Base-by-base conservation (phyloP, 352 stramenopile species). In the Phytopythium mirpurense region DNA sequence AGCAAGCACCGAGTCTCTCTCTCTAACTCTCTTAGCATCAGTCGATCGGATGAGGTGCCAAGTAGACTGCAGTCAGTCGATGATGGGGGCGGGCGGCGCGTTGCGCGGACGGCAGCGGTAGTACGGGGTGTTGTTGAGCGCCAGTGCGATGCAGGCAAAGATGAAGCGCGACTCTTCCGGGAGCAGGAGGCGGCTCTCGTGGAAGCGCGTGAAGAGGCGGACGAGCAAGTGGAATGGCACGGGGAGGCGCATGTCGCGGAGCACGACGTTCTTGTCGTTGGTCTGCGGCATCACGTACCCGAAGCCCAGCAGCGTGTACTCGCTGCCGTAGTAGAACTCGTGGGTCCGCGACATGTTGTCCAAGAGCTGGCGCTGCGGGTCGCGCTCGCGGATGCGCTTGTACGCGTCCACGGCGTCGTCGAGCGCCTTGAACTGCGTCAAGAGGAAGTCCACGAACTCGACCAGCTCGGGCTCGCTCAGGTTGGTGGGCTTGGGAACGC, bases 151-250 rank as follows among this genome's bases (percentile, higher is more conserved):
- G 18, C 78, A 88, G 8, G 70, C 45, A 10, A 80, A 15, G 21
- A 88, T 54, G n/a, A 78, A 68, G 15, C 63, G 52, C 15, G 72
- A 79, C 46, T 90, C 78, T 36, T 70, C 47, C 24, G 61, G 63
- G 10, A 85, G 58, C 40, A 90, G 9, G 34, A 88, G 31, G n/a
- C 51, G 56, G 46, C 72, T 85, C 62, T 90, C 78, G 54, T 86
- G 74, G 34, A 85, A 68, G 0, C 76, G 75, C 27, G 82, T 60
- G 16, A 87, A 31, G 6, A 85, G 43, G 21, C 78, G 71, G 27
- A 87, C 37, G 0, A 65, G 45, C 24, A 90, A 56, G 36, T 90
- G 78, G 37, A 86, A 80, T 29, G 69, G 67, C 27, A 75, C 63
- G 0, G 78, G 78, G 0, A 72, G 52, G 44, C 74, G 79, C 65